Percentiles rank a stretch among this genome's conserved stretches.
Evolutionary conservation across 306 rosid species (phyloP).

Genomic region (Quercus alba): DNA sequence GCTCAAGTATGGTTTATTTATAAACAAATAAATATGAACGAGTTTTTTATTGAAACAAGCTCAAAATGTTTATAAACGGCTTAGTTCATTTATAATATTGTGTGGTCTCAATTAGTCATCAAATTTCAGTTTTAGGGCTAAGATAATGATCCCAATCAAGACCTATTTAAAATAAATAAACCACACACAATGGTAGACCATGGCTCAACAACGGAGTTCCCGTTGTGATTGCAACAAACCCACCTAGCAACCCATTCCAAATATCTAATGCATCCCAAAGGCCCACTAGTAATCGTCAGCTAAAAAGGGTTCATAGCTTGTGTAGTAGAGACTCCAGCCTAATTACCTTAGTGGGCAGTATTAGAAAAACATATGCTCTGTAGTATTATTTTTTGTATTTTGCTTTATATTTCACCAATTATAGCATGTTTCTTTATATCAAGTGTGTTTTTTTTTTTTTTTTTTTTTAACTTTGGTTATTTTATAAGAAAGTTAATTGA

Average conservation of each 20-base stretch:
- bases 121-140: slow-evolving; percentile 52
- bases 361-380: too few species aligned
- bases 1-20: too few species aligned
- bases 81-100: slow-evolving; percentile 9
- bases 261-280: slow-evolving; percentile 68
- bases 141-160: slow-evolving; percentile 55
- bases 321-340: slow-evolving; percentile 47
- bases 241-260: slow-evolving; percentile 73
- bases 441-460: too few species aligned
- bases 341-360: too few species aligned
- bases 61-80: too few species aligned
- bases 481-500: too few species aligned
- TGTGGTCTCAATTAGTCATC: slow-evolving; percentile 76
- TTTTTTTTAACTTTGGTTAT: too few species aligned
- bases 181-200: slow-evolving; percentile 60
- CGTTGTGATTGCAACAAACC: slow-evolving; percentile 68
- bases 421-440: too few species aligned
- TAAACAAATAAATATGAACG: too few species aligned
- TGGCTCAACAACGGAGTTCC: slow-evolving; percentile 78
- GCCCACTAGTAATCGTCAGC: slow-evolving; percentile 44
- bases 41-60: too few species aligned
- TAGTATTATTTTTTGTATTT: too few species aligned
- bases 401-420: too few species aligned
- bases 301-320: slow-evolving; percentile 56
- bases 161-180: slow-evolving; percentile 39